Base-by-base conservation (phyloP, 495 filamentous ascomycete genomes). In the Jackrogersella minutella region DNA sequence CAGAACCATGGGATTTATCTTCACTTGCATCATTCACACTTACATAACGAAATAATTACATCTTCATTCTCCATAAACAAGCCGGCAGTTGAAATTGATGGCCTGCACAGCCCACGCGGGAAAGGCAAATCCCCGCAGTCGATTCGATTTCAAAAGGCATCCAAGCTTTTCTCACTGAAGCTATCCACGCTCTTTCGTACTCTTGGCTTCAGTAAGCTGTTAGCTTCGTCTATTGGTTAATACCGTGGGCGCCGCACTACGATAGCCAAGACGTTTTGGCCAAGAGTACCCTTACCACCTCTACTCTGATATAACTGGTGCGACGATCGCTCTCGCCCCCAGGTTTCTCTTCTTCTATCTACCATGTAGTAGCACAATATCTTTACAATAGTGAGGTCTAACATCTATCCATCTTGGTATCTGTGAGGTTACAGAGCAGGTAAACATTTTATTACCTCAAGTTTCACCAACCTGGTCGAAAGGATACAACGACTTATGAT, bases 181-280 rank as follows among this genome's bases (percentile, higher is more conserved):
- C 37, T 54, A 36, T 58, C 22, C 46, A 40, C 11, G 33, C 24
- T 34, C 37, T 34, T 44, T 30, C 3, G 41, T 30, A 58, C 22
- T 36, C 65, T 64, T 68, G 60, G 65, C 65, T 58, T 39, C 36
- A 58, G 52, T 24, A 52, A 24, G 51, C 33, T n/a, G 16, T 22
- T 33, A 52, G 21, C 52, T 37, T 44, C 2, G 43, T 51, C 53
- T 19, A 63, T 68, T 63, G 64, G 59, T 31, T 33, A 49, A 39
- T 16, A 39, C 33, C 41, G 55, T 26, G 33, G 50, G 13, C 43
- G 66, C 66, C 61, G 62, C 66, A 69, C 62, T 26, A 68, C 46
- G 37, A 58, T 28, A 41, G 58, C 60, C 65, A 68, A 69, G 66
- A 69, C 21, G 66, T 69, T 69, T 69, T 60, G 62, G 66, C 66